These are phyloP conservation scores for Xylariaceae sp. DNA, from an alignment of 2,329 filamentous ascomycete genomes.

Conservation along the genomic window DNA sequence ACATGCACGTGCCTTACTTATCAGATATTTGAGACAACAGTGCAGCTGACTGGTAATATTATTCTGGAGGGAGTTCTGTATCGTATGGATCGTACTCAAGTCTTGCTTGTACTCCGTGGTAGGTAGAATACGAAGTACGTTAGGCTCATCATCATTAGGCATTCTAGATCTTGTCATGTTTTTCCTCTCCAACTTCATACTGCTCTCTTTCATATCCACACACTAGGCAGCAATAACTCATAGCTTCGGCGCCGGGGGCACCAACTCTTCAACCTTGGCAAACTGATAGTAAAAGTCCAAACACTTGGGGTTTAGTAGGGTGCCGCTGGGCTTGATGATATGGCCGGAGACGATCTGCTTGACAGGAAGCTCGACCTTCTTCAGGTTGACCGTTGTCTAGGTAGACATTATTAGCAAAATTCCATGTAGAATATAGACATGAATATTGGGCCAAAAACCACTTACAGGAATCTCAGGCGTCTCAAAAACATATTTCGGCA, in stretches of 20 bases:
- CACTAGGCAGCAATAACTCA: not conserved
- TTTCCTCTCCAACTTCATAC: too few species aligned
- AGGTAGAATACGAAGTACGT: not conserved
- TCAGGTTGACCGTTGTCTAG: constrained; percentile 76
- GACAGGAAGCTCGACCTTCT: constrained; percentile 79
- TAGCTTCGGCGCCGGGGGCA: constrained; percentile 43
- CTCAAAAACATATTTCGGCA: constrained; percentile 73
- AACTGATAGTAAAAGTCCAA: constrained; percentile 77
- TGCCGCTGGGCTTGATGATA: constrained; percentile 68
- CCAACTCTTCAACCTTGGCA: constrained; percentile 61
- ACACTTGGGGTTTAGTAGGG: constrained; percentile 69
- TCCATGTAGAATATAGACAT: not conserved
- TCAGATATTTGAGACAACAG: too few species aligned
- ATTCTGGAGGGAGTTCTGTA: too few species aligned
- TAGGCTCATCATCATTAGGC: too few species aligned
- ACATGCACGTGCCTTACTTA: too few species aligned
- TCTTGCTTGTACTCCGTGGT: not conserved
- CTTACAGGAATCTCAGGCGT: constrained; percentile 74
- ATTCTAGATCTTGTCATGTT: too few species aligned
- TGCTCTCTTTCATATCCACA: not conserved
- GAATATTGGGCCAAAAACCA: not conserved
- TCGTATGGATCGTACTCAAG: too few species aligned
- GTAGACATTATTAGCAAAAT: not conserved
- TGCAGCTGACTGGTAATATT: too few species aligned
- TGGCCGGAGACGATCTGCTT: constrained; percentile 79